phyloP scores from a whole-genome alignment of 2,329 filamentous ascomycete genomes.

The Colletotrichum navitas region DNA sequence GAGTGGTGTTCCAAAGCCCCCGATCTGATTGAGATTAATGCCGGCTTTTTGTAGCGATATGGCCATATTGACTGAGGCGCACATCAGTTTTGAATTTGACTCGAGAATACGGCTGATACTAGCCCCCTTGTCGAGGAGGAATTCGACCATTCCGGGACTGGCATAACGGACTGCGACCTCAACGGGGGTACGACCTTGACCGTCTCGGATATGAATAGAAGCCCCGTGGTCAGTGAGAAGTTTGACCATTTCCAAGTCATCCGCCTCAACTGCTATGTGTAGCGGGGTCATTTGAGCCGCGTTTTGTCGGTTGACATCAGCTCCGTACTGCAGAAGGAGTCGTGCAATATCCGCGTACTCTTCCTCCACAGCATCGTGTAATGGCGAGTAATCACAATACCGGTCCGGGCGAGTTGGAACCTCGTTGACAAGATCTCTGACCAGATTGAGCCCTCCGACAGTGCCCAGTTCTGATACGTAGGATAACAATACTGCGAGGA shows the following conservation, averaged over 20 bases:
- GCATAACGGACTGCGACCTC: neutral
- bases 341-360: neutral
- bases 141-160: neutral
- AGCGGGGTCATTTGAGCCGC: neutral
- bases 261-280: neutral
- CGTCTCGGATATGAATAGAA: neutral
- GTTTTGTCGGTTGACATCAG: neutral
- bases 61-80: neutral
- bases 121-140: slow-evolving; percentile 1
- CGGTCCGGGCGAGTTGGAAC: neutral
- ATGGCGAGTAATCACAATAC: neutral
- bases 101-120: neutral
- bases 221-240: neutral
- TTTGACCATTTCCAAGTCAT: neutral
- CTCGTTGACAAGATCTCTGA: neutral
- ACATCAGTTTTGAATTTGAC: neutral
- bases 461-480: neutral
- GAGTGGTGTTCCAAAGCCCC: neutral
- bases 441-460: neutral
- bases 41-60: neutral
- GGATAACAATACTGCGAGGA: neutral
- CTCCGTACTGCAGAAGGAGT: slow-evolving; percentile 3
- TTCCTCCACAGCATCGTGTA: slow-evolving; percentile 1
- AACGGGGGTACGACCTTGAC: neutral
- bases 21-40: neutral